Evolutionary conservation across 352 stramenopile species (phyloP), one percentile per base, ranked within the genome.

Genomic region (Phytophthora cactorum): DNA sequence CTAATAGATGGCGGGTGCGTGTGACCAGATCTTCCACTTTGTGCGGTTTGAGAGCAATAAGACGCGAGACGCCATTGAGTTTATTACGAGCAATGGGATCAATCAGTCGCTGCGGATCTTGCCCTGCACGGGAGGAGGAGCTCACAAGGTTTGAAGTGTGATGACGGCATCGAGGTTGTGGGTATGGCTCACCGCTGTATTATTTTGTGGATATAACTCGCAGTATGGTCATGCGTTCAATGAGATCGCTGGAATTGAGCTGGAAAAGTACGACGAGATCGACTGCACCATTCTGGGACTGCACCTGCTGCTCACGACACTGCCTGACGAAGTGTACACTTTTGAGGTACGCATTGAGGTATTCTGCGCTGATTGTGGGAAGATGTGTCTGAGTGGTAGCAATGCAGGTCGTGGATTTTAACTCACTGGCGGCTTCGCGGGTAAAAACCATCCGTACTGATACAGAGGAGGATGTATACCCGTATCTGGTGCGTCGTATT

Each of bases 311-410:
- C 81, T 99, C 43, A 96, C 92, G 15, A 98, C 97, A 59, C 81
- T 99, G 9, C 88, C 96, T 0, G 95, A 98, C 60, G 97, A 99
- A 90, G 98, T 98, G 60, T 99, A 99, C 75, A 99, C 97, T 29
- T 99, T 98, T 77, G 91, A 98, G 78, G 93, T 97, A 53, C 17
- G 49, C 1, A n/a, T 47, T 6, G 27, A 12, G 5, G 9, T 55
- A 9, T 29, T 47, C 15, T 47, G n/a, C 56, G 15, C 12, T 64
- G 17, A 11, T 53, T 61, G 14, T n/a, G 4, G 3, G 4, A 27
- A 25, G 31, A 32, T n/a, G 22, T 57, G 27, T 9, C 50, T 77
- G 31, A 70, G 9, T 29, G 32, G 32, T 12, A 34, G 31, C n/a
- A 6, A 15, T 25, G 27, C 39, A 92, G 79, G 88, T 95, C 52